Evolutionary conservation across 371 early-diverging fungal species (phyloP).

Genomic region (Mucor saturninus): DNA sequence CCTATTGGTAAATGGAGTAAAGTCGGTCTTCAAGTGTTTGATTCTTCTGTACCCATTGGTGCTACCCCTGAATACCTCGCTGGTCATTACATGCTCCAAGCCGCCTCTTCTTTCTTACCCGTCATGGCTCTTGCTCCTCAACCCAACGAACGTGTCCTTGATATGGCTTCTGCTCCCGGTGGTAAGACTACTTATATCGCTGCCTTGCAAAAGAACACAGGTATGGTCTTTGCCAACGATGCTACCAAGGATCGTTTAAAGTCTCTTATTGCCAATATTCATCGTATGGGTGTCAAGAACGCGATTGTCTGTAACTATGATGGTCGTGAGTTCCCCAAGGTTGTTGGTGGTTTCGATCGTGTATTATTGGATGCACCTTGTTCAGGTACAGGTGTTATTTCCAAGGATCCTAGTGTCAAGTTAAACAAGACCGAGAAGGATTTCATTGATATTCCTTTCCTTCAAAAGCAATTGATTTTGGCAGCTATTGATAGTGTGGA

Average conservation of each 20-base stretch:
- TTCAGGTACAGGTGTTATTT: conserved; percentile 99
- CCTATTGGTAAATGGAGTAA: conserved; percentile 95
- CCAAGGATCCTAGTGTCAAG: conserved; percentile 97
- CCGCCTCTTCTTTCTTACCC: conserved; percentile 97
- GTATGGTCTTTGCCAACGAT: conserved; percentile 98
- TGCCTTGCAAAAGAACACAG: conserved; percentile 98
- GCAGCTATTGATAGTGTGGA: conserved; percentile 98
- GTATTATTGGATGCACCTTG: conserved; percentile 99
- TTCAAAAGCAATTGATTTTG: conserved; percentile 96
- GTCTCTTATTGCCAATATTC: conserved; percentile 93
- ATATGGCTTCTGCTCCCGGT: conserved; percentile 99
- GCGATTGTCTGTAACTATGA: conserved; percentile 97
- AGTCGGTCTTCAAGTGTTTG: conserved; percentile 92
- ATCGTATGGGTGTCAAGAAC: conserved; percentile 95
- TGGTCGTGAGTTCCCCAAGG: conserved; percentile 93
- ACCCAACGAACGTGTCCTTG: conserved; percentile 93
- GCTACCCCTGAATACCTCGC: conserved; percentile 99
- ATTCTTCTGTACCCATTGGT: conserved; percentile 89
- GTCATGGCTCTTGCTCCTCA: conserved; percentile 97
- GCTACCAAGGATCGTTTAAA: conserved; percentile 93
- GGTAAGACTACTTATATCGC: conserved; percentile 98
- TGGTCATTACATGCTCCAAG: conserved; percentile 99
- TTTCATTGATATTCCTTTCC: conserved; percentile 86
- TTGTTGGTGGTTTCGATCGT: conserved; percentile 97
- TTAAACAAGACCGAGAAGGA: conserved; percentile 92